phyloP scores from a whole-genome alignment of 2,329 filamentous ascomycete species.

The Beauveria varroae region DNA sequence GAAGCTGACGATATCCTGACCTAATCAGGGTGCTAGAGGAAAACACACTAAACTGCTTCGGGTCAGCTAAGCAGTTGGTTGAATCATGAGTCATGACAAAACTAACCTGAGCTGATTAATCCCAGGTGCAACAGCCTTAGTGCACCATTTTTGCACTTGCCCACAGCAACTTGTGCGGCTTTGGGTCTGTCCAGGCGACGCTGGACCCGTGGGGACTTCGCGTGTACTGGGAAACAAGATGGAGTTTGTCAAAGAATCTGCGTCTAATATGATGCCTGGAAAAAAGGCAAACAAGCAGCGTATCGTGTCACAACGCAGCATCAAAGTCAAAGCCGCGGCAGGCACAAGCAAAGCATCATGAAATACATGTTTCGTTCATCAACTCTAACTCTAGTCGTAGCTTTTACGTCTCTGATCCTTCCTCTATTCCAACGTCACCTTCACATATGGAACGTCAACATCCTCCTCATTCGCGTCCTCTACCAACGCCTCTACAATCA shows the following conservation, averaged over 20 bases:
- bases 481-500: conserved; percentile 85
- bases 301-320: background rate
- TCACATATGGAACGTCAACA: conserved; percentile 87
- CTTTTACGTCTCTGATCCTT: background rate
- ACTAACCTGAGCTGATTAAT: no score
- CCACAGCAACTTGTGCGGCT: background rate
- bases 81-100: no score
- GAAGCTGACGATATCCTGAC: conserved; percentile 9
- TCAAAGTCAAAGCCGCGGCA: background rate
- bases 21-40: background rate
- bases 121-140: no score
- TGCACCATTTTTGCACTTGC: no score
- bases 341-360: background rate
- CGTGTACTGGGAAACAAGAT: background rate
- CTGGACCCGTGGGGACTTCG: background rate
- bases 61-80: no score
- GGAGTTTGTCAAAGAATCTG: background rate
- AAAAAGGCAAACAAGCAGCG: background rate
- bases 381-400: background rate
- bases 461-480: conserved; percentile 80
- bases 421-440: background rate
- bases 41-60: background rate
- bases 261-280: conserved; percentile 11
- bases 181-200: no score
- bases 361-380: background rate